Evolutionary conservation across 129 eudicot genomes (phyloP), one percentile per base, ranked within the genome.

Genomic region (Oenanthe sinensis): DNA sequence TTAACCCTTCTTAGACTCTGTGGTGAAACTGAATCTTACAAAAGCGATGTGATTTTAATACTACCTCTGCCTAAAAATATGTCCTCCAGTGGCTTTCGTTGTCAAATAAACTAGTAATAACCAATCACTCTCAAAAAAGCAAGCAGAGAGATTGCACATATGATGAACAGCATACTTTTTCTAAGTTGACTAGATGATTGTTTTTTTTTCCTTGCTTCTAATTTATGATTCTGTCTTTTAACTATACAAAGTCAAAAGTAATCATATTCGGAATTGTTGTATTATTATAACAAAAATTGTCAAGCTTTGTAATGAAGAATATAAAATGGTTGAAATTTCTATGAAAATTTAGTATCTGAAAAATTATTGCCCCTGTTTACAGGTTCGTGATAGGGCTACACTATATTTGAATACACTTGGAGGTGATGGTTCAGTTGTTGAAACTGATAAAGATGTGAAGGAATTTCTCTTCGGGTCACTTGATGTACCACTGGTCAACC

Each of bases 331-430:
- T 5, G 58, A 50, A 50, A n/a, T 60, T 60, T 58, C 24, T 30
- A 30, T 60, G 68, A 60, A 20, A 22, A 60, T 10, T 47, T 37
- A n/a, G 71, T 8, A 16, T 62, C 58, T 52, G 50, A 77, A 77
- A 28, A 30, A 52, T 45, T 45, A 13, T 65, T 81, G 16, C 45
- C 26, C 43, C 19, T 79, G 13, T 75, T 79, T 79, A 65, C 87
- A 95, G 98, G 98, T 93, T 71, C 97, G 97, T 74, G 98, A 93
- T 83, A 89, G 98, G 88, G 98, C 98, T 68, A 93, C 98, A 14
- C 86, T 91, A 6, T 91, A 91, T 84, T 71, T 93, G 82, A 89
- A 91, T 58, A 91, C 89, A 54, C 92, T 93, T 77, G 98, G 98
- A 68, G 98, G 96, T 74, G 92, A 93, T 79, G 95, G 97, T 83